Conservation (phyloP, 805 yeast genomes). For the Teunomyces aglyptinius region DNA sequence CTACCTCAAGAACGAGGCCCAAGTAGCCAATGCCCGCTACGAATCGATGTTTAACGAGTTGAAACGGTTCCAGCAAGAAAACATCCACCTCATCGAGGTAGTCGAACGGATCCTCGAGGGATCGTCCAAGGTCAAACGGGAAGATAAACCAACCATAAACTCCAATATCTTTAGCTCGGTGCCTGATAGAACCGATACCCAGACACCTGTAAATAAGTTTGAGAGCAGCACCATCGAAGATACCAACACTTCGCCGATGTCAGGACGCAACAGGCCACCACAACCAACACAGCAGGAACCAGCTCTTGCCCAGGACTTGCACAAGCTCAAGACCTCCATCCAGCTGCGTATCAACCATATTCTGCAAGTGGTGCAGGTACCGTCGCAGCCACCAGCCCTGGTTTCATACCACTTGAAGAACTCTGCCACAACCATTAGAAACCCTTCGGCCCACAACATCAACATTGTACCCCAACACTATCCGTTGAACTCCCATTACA, state of each 20-base stretch:
- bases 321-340: slow-evolving; percentile 8
- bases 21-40: slow-evolving; percentile 42
- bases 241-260: slow-evolving; percentile 15
- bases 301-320: slow-evolving; percentile 6
- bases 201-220: slow-evolving; percentile 18
- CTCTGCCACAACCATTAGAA: slow-evolving; percentile 5
- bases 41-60: slow-evolving; percentile 50
- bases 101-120: slow-evolving; percentile 26
- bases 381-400: slow-evolving; percentile 1
- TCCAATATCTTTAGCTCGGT: slow-evolving; percentile 11
- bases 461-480: slow-evolving; percentile 34
- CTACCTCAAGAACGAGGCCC: slow-evolving; percentile 41
- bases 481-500: slow-evolving; percentile 35
- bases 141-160: slow-evolving; percentile 8
- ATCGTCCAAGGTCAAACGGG: slow-evolving; percentile 1
- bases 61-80: slow-evolving; percentile 50
- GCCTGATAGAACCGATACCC: slow-evolving; percentile 24
- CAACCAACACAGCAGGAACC: neutral
- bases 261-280: slow-evolving; percentile 5
- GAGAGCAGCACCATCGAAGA: slow-evolving; percentile 8
- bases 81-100: slow-evolving; percentile 50
- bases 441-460: slow-evolving; percentile 17
- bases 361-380: neutral
- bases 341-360: slow-evolving; percentile 8
- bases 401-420: slow-evolving; percentile 11